Percentiles rank a stretch among this genome's conserved stretches.
Evolutionary conservation across 768 basidiomycete species (phyloP).

Genomic region (Hericium coralloides): DNA sequence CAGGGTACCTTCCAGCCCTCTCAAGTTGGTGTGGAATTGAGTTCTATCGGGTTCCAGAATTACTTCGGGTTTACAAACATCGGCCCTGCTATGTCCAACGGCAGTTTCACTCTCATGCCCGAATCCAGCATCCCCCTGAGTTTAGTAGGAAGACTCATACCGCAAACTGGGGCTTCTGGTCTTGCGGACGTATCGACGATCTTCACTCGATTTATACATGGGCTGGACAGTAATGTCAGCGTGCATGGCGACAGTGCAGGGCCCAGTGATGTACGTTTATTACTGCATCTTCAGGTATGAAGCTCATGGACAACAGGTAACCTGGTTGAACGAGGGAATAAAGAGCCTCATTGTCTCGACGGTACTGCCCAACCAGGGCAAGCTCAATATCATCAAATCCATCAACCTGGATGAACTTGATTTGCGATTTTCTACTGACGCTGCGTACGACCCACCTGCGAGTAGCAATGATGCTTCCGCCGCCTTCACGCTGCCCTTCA

Average conservation of each 20-base stretch:
- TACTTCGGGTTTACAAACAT: slow-evolving; percentile 44
- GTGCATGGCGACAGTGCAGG: slow-evolving; percentile 55
- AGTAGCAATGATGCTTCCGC: slow-evolving; percentile 53
- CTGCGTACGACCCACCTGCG: slow-evolving; percentile 48
- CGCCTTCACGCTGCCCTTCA: slow-evolving; percentile 59
- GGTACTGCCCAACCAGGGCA: slow-evolving; percentile 53
- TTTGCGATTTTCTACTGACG: slow-evolving; percentile 47
- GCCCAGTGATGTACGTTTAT: slow-evolving; percentile 38
- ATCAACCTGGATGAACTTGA: slow-evolving; percentile 52
- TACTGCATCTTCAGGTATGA: neutral
- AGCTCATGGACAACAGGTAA: slow-evolving; percentile 33
- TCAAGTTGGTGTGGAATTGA: slow-evolving; percentile 63
- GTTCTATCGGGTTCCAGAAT: slow-evolving; percentile 52
- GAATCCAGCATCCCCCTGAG: slow-evolving; percentile 41
- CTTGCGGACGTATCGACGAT: slow-evolving; percentile 51
- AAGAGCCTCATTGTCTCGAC: slow-evolving; percentile 50
- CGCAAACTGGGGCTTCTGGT: slow-evolving; percentile 43
- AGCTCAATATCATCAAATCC: slow-evolving; percentile 52
- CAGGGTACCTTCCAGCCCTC: slow-evolving; percentile 40
- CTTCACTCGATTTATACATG: slow-evolving; percentile 68
- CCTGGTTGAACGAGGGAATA: slow-evolving; percentile 68
- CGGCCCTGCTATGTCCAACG: slow-evolving; percentile 45
- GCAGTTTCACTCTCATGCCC: slow-evolving; percentile 46
- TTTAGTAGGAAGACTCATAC: slow-evolving; percentile 55
- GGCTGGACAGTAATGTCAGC: slow-evolving; percentile 47